Percentiles rank a stretch among this genome's conserved stretches.
These are phyloP conservation scores for Pseudocercospora crystallina DNA, from an alignment of 2,329 filamentous ascomycete species.

Conservation along the genomic window DNA sequence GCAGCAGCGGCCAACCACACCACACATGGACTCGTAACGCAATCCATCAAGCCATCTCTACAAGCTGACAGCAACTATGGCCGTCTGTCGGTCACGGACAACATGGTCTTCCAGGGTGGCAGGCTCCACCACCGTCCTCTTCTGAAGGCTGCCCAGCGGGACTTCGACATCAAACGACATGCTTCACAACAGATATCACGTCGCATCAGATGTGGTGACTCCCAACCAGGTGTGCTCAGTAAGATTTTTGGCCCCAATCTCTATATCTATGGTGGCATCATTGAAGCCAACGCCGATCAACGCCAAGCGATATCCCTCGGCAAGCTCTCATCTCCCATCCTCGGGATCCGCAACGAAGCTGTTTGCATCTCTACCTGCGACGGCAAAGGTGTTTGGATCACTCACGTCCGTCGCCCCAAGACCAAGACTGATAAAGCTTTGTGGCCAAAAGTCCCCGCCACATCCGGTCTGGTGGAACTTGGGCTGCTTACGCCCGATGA, in stretches of 20 bases:
- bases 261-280: conserved; percentile 44
- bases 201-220: conserved; percentile 44
- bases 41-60: conserved; percentile 26
- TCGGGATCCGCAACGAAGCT: conserved; percentile 38
- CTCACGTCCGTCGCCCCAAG: conserved; percentile 42
- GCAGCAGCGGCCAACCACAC: conserved; percentile 22
- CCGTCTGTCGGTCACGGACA: conserved; percentile 35
- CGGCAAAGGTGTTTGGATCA: conserved; percentile 44
- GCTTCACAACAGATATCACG: conserved; percentile 42
- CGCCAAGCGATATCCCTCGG: conserved; percentile 11
- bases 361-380: conserved; percentile 42
- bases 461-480: conserved; percentile 37
- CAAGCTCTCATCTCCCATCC: conserved; percentile 31
- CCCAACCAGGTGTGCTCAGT: conserved; percentile 44
- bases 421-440: conserved; percentile 39
- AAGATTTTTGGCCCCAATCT: conserved; percentile 39
- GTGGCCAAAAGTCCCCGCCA: conserved; percentile 45
- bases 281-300: conserved; percentile 35
- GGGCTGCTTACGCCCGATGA: conserved; percentile 32
- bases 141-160: conserved; percentile 41
- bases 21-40: neutral
- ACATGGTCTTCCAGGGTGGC: conserved; percentile 42
- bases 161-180: conserved; percentile 40
- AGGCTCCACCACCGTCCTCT: conserved; percentile 40
- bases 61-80: conserved; percentile 30